phyloP scores from a whole-genome alignment of 2,329 filamentous ascomycete genomes.

The Aureobasidium sp. region DNA sequence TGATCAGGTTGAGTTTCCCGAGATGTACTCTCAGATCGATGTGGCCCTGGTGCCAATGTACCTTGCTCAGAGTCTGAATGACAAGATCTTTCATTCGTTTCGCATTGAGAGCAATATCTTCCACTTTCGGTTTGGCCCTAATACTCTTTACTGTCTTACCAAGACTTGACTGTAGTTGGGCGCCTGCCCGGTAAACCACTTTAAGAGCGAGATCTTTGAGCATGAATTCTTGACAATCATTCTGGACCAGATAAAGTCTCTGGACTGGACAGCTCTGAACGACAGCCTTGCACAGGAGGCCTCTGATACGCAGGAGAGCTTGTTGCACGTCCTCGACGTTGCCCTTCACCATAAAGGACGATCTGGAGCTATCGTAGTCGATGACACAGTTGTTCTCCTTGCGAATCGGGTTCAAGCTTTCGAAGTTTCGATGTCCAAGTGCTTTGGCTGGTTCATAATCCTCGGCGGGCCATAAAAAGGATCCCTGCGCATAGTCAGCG shows the following conservation, averaged over 20 bases:
- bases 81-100: conserved; percentile 16
- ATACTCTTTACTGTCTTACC: neutral
- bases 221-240: neutral
- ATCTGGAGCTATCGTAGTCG: conserved; percentile 27
- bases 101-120: neutral
- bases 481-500: neutral
- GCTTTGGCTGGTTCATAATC: conserved; percentile 35
- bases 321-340: conserved; percentile 22
- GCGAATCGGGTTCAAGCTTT: conserved; percentile 41
- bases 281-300: conserved; percentile 33
- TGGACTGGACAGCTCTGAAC: conserved; percentile 23
- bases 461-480: conserved; percentile 41
- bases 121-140: neutral
- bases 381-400: conserved; percentile 35
- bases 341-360: conserved; percentile 29
- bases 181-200: neutral
- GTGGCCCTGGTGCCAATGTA: conserved; percentile 30
- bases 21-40: conserved; percentile 30
- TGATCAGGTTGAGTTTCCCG: conserved; percentile 28
- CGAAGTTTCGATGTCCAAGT: conserved; percentile 34
- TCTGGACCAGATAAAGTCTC: conserved; percentile 24
- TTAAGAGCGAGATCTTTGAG: neutral
- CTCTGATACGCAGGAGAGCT: conserved; percentile 31
- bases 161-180: conserved; percentile 11
- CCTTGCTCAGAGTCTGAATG: conserved; percentile 22